These are phyloP conservation scores for Logfia minima DNA, from an alignment of 129 eudicot species.

Conservation along the genomic window DNA sequence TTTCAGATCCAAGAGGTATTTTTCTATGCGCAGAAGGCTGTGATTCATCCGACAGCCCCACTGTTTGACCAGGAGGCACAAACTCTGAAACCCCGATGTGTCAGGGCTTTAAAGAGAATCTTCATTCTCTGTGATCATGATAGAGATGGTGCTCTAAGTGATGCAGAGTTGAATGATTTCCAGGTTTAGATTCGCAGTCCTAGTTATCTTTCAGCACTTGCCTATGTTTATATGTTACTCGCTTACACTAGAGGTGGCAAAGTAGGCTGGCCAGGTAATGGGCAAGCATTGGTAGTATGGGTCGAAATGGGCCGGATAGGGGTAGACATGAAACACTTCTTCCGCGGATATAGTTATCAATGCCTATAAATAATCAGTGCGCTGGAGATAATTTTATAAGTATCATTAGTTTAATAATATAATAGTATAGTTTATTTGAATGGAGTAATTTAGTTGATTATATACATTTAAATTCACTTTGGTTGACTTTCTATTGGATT, in stretches of 20 bases:
- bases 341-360: not conserved
- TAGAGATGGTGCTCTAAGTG: slow-evolving; percentile 93
- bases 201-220: slow-evolving; percentile 23
- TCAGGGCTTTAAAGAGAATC: slow-evolving; percentile 86
- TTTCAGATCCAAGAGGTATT: slow-evolving; percentile 91
- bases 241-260: not conserved
- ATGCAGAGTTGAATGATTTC: slow-evolving; percentile 92
- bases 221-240: not conserved
- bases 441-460: too few relatives aligned
- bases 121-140: slow-evolving; percentile 91
- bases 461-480: not conserved
- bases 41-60: slow-evolving; percentile 93
- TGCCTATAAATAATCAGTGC: not conserved
- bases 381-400: not conserved
- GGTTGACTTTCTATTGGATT: not conserved
- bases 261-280: not conserved
- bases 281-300: not conserved
- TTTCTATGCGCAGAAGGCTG: slow-evolving; percentile 87
- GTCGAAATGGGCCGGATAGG: not conserved
- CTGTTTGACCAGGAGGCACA: slow-evolving; percentile 85
- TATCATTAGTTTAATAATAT: too few relatives aligned
- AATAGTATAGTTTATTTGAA: too few relatives aligned
- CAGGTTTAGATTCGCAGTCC: slow-evolving; percentile 54
- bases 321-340: not conserved
- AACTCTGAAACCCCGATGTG: slow-evolving; percentile 85